Base-by-base conservation (phyloP, 768 basidiomycete genomes). In the Xerocomellus chrysenteron region DNA sequence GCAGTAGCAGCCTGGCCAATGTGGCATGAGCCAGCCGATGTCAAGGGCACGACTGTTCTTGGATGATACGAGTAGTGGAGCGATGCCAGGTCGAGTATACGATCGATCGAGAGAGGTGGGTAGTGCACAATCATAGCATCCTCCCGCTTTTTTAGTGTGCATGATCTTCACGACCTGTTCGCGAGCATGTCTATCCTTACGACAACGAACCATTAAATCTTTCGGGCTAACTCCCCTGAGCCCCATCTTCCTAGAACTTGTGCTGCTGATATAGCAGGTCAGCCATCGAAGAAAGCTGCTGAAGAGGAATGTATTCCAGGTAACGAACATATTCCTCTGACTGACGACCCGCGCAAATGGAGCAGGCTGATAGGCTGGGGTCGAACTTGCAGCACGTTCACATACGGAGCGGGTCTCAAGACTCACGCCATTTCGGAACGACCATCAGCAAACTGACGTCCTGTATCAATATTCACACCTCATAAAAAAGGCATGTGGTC, bases 331-430 rank as follows among this genome's bases (percentile, higher is more conserved):
- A 67, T 66, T 47, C 52, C 58, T 13, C 85, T 88, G 16, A 62
- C 72, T 16, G 78, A 88, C 58, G 86, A 88, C 67, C 87, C 86
- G 13, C 78, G 84, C 48, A 65, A 73, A 56, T 88, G 86, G 86
- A 80, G 81, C n/a, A n/a, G 21, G 21, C 21, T 21, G 21, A 21
- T 2, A 21, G 21, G 21, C 2, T 21, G 21, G 21, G 21, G 21
- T 21, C 21, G 21, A 21, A 21, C 21, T 21, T 21, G 21, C 21
- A 21, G 21, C 21, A 21, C 21, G 21, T 2, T 21, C 21, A 21
- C 21, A 21, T 21, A 2, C 21, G 21, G 21, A 21, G 21, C 21
- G 21, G 21, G 21, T 21, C 21, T 21, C 21, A 21, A 21, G 21
- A 21, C 21, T 21, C 21, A 21, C 21, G n/a, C n/a, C n/a, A n/a